These are phyloP conservation scores for Bassia scoparia DNA, from an alignment of 148 eudicot genomes.

Conservation along the genomic window DNA sequence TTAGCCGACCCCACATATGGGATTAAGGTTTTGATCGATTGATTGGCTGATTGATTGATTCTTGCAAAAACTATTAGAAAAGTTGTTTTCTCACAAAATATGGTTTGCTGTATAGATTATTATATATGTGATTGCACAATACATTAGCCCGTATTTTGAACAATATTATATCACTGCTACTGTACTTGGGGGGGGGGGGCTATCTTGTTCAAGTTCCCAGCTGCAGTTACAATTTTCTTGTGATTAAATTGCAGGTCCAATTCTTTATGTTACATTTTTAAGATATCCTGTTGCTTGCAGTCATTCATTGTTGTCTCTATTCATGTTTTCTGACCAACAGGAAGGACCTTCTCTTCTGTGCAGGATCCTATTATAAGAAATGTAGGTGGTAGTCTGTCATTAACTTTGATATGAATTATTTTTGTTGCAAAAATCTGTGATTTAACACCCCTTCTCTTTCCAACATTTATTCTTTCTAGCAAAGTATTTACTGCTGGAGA, in stretches of 20 bases:
- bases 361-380: conserved; percentile 59
- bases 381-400: conserved; percentile 36
- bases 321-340: conserved; percentile 40
- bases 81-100: no score
- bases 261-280: no score
- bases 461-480: conserved; percentile 31
- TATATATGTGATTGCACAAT: no score
- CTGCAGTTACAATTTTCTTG: neutral
- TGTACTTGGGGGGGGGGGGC: no score
- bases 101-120: no score
- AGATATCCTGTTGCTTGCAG: neutral
- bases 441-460: neutral
- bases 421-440: neutral
- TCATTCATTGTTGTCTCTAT: neutral
- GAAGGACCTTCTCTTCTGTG: conserved; percentile 51
- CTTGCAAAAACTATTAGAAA: no score
- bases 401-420: conserved; percentile 3
- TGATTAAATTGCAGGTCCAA: no score
- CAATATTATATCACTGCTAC: neutral
- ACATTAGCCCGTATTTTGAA: no score
- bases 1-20: no score
- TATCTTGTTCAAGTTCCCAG: neutral
- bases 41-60: no score
- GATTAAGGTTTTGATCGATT: no score
- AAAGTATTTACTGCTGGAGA: conserved; percentile 65